phyloP scores from a whole-genome alignment of 495 filamentous ascomycete genomes.

The Aspergillus ellipticus region DNA sequence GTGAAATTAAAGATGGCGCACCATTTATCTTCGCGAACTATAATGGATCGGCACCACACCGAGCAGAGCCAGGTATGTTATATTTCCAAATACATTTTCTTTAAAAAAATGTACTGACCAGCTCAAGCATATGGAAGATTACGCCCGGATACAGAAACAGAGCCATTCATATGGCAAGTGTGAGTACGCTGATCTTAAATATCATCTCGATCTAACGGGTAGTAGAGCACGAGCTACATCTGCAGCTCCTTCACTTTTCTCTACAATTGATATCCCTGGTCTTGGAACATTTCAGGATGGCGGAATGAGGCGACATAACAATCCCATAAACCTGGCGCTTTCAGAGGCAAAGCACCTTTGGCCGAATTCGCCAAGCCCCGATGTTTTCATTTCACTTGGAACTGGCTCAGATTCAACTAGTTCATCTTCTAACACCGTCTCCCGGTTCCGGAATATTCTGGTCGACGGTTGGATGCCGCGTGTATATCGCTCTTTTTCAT shows the following conservation, averaged over 20 bases:
- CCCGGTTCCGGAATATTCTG: constrained; percentile 11
- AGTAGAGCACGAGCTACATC: constrained; percentile 22
- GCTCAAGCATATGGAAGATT: constrained; percentile 15
- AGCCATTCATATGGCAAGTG: constrained; percentile 20
- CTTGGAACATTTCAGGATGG: constrained; percentile 24
- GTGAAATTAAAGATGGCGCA: constrained; percentile 7
- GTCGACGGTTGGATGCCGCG: constrained; percentile 13
- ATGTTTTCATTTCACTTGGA: constrained; percentile 24
- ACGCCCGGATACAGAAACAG: constrained; percentile 6
- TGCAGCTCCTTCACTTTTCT: constrained; percentile 19
- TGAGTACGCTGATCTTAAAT: constrained; percentile 8
- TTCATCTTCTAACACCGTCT: not conserved
- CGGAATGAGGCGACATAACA: constrained; percentile 30
- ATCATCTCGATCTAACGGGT: not conserved
- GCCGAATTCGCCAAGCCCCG: constrained; percentile 11
- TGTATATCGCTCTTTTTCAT: constrained; percentile 7
- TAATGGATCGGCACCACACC: constrained; percentile 10
- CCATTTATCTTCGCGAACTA: constrained; percentile 18
- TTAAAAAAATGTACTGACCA: not conserved
- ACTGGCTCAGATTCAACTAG: constrained; percentile 14
- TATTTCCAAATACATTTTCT: not conserved
- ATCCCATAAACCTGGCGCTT: constrained; percentile 29
- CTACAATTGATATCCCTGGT: constrained; percentile 14
- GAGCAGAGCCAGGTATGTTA: constrained; percentile 10
- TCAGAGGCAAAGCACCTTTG: constrained; percentile 23